Conservation (phyloP, 106 monocot genomes). For the Chionographis japonica region DNA sequence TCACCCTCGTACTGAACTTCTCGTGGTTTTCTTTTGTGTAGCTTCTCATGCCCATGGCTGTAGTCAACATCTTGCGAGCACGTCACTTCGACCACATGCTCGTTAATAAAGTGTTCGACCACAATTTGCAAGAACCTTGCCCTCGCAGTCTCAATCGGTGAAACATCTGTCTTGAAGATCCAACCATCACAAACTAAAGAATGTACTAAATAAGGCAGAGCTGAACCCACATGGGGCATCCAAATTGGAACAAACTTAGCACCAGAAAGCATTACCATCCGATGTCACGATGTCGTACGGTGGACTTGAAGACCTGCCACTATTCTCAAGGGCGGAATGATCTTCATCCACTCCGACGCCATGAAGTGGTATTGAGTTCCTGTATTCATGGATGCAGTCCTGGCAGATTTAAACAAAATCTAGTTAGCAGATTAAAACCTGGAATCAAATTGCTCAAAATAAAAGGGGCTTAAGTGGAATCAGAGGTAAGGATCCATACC, state of each 20-base stretch:
- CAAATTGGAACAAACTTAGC: neutral
- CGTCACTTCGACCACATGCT: slow-evolving; percentile 62
- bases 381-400: slow-evolving; percentile 74
- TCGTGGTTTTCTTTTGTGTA: slow-evolving; percentile 62
- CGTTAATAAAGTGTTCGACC: slow-evolving; percentile 69
- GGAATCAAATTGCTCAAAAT: neutral
- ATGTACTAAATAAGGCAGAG: neutral
- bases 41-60: slow-evolving; percentile 46
- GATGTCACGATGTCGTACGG: slow-evolving; percentile 42
- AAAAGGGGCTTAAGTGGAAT: neutral
- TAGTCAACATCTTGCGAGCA: slow-evolving; percentile 38
- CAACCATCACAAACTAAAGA: slow-evolving; percentile 1
- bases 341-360: slow-evolving; percentile 62
- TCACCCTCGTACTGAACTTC: slow-evolving; percentile 87
- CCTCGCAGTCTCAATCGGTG: slow-evolving; percentile 77
- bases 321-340: slow-evolving; percentile 47
- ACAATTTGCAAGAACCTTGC: slow-evolving; percentile 77
- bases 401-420: slow-evolving; percentile 19
- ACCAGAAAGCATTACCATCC: slow-evolving; percentile 38
- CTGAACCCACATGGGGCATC: neutral
- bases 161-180: slow-evolving; percentile 53
- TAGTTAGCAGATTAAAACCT: neutral
- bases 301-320: slow-evolving; percentile 46
- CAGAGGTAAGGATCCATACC: slow-evolving; percentile 15
- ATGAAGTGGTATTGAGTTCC: slow-evolving; percentile 66